These are phyloP conservation scores for Alternaria sp. DNA, from an alignment of 2,329 filamentous ascomycete species.

Conservation along the genomic window DNA sequence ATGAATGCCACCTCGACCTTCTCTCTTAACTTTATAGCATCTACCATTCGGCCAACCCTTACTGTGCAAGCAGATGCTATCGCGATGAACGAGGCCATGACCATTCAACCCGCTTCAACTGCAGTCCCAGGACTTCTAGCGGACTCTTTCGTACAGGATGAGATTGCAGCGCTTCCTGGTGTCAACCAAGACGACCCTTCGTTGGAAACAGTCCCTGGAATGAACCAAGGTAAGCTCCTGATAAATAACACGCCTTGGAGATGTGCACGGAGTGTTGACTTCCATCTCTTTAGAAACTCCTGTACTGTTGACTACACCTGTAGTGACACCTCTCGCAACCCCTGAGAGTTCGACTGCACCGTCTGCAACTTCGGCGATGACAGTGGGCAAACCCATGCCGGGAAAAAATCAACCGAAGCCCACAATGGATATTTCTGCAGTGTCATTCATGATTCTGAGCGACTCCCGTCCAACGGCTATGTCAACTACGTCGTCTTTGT, in stretches of 20 bases:
- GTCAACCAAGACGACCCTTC: constrained; percentile 8
- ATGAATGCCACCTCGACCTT: not conserved
- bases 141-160: not conserved
- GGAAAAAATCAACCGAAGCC: constrained; percentile 16
- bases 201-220: not conserved
- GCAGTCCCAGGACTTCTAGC: not conserved
- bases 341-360: not conserved
- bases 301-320: not conserved
- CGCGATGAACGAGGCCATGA: not conserved
- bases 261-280: not conserved
- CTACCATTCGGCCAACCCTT: not conserved
- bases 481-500: not conserved
- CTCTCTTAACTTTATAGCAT: not conserved
- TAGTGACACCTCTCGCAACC: not conserved
- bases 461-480: not conserved
- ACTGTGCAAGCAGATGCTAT: not conserved
- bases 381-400: constrained; percentile 5
- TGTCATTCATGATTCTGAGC: not conserved
- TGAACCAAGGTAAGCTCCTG: not conserved
- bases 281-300: not conserved
- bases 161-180: constrained; percentile 4
- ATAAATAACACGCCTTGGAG: not conserved
- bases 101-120: not conserved
- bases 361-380: not conserved
- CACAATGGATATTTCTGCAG: not conserved